Conservation (phyloP, 495 filamentous ascomycete genomes). For the Talaromyces ruber region DNA sequence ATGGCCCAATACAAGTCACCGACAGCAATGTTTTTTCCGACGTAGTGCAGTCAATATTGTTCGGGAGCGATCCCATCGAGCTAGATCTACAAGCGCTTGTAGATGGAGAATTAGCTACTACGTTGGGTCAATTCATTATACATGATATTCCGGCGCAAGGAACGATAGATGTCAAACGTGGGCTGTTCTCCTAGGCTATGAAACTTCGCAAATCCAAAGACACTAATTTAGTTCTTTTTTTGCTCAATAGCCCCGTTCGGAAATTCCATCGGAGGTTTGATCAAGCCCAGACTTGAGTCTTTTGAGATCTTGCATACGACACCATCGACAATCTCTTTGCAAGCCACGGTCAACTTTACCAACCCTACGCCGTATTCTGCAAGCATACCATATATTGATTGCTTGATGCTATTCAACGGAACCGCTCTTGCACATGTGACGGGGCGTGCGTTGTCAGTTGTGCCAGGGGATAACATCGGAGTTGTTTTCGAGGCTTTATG, state of each 20-base stretch:
- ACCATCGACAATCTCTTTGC: constrained; percentile 55
- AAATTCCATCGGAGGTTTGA: constrained; percentile 39
- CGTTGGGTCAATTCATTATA: constrained; percentile 68
- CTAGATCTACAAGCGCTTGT: constrained; percentile 72
- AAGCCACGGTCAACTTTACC: constrained; percentile 66
- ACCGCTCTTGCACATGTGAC: constrained; percentile 67
- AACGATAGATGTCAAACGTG: constrained; percentile 79
- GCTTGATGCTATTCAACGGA: constrained; percentile 65
- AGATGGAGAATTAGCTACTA: constrained; percentile 71
- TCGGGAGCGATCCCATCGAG: constrained; percentile 53
- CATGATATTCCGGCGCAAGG: constrained; percentile 80
- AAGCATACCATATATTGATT: constrained; percentile 65
- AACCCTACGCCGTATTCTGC: constrained; percentile 86
- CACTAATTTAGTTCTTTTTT: background rate
- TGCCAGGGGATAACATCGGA: constrained; percentile 63
- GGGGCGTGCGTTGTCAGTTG: constrained; percentile 49
- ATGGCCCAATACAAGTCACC: constrained; percentile 75
- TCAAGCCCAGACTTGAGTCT: constrained; percentile 50
- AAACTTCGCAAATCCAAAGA: constrained; percentile 11
- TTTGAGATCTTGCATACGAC: constrained; percentile 64
- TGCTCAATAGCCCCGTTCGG: constrained; percentile 28
- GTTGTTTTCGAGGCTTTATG: constrained; percentile 61
- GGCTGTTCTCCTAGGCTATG: constrained; percentile 29
- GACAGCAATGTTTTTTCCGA: constrained; percentile 66
- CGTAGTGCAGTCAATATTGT: constrained; percentile 66